Base-by-base conservation (phyloP, 306 rosid genomes). In the Vachellia collinsii region DNA sequence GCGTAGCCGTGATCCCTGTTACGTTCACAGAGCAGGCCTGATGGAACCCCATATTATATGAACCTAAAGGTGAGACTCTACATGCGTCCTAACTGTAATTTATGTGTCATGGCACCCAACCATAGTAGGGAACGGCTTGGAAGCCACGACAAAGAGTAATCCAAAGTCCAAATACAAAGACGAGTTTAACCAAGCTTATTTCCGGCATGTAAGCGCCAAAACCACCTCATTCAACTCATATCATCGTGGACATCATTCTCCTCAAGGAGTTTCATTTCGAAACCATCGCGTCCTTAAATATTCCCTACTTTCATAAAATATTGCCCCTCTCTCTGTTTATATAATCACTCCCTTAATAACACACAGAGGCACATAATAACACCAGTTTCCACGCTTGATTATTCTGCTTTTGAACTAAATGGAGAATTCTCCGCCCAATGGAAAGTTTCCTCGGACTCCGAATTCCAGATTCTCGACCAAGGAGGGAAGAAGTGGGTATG, bases 401-500 rank as follows among this genome's bases (percentile, higher is more conserved):
- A 48, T n/a, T 50, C 22, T 51, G 34, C 34, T 29, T 29, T 29
- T 29, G 34, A 29, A 51, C n/a, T 39, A 58, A 5, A 89, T 89
- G 92, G 87, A 86, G 70, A 83, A 61, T 17, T 73, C 84, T 3
- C 75, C 68, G 41, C 78, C 82, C 10, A 34, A 72, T 58, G 78
- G 84, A 42, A 67, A 78, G 67, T 84, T 78, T 76, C 53, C 80
- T 70, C 83, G 83, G 3, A 64, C 78, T 58, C 67, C 77, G n/a
- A 70, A 75, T 48, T 71, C 81, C n/a, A 77, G 38, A 75, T 70
- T 78, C 65, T 74, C 88, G 42, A 67, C 81, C 74, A 94, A 80
- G 85, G 88, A 85, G 78, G 88, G 90, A 82, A 79, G 91, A 14
- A 91, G 94, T 63, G 97, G 97, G 41, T 94, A 94, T 38, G 98